These are phyloP conservation scores for Allium sativum DNA, from an alignment of 106 monocot genomes.

Conservation along the genomic window DNA sequence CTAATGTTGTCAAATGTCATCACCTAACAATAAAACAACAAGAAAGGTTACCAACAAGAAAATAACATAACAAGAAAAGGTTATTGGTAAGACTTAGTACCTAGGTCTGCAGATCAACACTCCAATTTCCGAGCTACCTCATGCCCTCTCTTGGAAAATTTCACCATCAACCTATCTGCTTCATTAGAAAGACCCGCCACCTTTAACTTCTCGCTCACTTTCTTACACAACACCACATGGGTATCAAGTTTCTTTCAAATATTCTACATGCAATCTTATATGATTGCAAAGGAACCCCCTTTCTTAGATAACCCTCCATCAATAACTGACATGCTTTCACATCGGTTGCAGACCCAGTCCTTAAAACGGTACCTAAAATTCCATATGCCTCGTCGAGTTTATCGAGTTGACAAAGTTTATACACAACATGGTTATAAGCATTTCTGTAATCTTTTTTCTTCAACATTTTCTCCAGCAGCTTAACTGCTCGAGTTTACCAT, in stretches of 20 bases:
- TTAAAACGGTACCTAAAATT: slow-evolving; percentile 59
- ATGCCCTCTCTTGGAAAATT: slow-evolving; percentile 73
- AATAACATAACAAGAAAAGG: too few relatives aligned
- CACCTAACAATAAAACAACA: too few relatives aligned
- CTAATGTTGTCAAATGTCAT: too few relatives aligned
- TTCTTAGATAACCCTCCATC: slow-evolving; percentile 55
- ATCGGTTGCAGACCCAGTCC: slow-evolving; percentile 65
- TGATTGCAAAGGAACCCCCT: slow-evolving; percentile 43
- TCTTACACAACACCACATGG: slow-evolving; percentile 58
- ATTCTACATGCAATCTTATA: slow-evolving; percentile 79
- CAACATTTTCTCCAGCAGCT: slow-evolving; percentile 75
- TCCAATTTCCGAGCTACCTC: slow-evolving; percentile 10
- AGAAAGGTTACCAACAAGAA: too few relatives aligned
- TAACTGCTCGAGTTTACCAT: slow-evolving; percentile 62
- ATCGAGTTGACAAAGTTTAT: slow-evolving; percentile 80
- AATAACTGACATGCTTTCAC: slow-evolving; percentile 52
- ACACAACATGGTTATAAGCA: slow-evolving; percentile 77
- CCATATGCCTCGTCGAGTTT: slow-evolving; percentile 72
- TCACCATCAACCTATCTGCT: slow-evolving; percentile 47
- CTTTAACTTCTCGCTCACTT: slow-evolving; percentile 39
- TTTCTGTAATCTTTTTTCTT: slow-evolving; percentile 31
- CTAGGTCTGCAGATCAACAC: neutral
- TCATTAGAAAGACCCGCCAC: slow-evolving; percentile 28
- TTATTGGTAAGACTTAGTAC: too few relatives aligned
- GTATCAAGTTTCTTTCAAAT: slow-evolving; percentile 81